Evolutionary conservation across 1,139 yeast species (phyloP).

Genomic region (Scheffersomyces segobiensis): DNA sequence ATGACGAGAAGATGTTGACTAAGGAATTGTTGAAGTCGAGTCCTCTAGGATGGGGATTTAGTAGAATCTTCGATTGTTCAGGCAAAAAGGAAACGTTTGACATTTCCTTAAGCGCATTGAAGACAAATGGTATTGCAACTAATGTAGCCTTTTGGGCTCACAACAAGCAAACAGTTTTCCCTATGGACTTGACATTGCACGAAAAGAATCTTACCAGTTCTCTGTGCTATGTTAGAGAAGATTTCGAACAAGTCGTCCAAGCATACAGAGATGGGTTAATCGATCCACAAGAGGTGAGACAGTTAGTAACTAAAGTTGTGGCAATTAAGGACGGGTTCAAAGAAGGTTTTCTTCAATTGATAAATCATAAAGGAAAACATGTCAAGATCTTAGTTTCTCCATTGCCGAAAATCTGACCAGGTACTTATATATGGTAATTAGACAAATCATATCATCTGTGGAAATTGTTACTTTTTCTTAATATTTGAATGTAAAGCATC

Average conservation of each 20-base stretch:
- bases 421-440: background rate
- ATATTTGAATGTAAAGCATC: conserved; percentile 32
- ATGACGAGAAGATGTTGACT: conserved; percentile 32
- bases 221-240: conserved; percentile 47
- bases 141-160: conserved; percentile 59
- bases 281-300: conserved; percentile 33
- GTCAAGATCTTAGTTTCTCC: conserved; percentile 49
- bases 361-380: conserved; percentile 44
- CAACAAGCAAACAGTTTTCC: conserved; percentile 38
- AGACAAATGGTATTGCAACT: conserved; percentile 62
- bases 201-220: conserved; percentile 50
- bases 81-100: conserved; percentile 58
- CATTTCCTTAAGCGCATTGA: conserved; percentile 50
- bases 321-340: conserved; percentile 43
- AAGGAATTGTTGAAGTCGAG: conserved; percentile 36
- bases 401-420: background rate
- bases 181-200: conserved; percentile 45
- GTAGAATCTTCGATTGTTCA: conserved; percentile 61
- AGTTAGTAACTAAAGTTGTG: conserved; percentile 44
- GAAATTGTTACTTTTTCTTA: conserved; percentile 5
- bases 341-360: conserved; percentile 43
- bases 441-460: conserved; percentile 1
- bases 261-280: conserved; percentile 45
- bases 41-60: conserved; percentile 54
- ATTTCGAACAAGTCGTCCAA: conserved; percentile 47